Evolutionary conservation across 805 yeast genomes (phyloP), one percentile per base, ranked within the genome.

Genomic region (Dipodascopsis tothii): DNA sequence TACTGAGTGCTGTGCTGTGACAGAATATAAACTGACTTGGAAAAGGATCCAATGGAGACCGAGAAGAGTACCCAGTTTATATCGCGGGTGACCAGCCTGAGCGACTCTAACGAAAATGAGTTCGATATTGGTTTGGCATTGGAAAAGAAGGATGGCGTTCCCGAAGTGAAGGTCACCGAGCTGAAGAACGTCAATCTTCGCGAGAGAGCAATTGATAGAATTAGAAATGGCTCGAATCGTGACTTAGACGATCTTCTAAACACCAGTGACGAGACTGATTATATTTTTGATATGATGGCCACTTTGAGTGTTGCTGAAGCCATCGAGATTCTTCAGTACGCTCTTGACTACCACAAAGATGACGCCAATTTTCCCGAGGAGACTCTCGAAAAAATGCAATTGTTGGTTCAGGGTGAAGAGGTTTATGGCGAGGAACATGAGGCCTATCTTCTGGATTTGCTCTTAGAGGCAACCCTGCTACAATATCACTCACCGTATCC

Each of bases 401-500:
- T 21, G 6, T 28, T 46, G 7, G 37, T 46, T 17, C 21, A 33
- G 16, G 45, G 50, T 4, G 22, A 32, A 3, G 41, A 39, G 21
- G 47, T 44, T 3, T 44, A 40, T n/a, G 43, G 45, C 3, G 21
- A 20, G 11, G 42, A 43, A 3, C 39, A 33, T 7, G 50, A 46
- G 18, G 3, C 39, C 17, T 46, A 46, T 34, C 33, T 35, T 4
- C 45, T 46, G 9, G 50, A 46, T 33, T 22, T 41, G 5, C 33
- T 35, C 9, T 11, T 33, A 9, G 45, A 47, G 23, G 50, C 50
- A 5, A 37, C 40, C 14, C 28, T 47, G 35, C 33, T 47, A 21
- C 28, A 36, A 25, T 33, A 37, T 17, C 48, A 45, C 22, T 47
- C 51, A 21, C 81, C 82, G 3, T 78, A 77, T 50, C 80, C 83